These are phyloP conservation scores for Candida vartiovaarae DNA, from an alignment of 805 yeast genomes.

Conservation along the genomic window DNA sequence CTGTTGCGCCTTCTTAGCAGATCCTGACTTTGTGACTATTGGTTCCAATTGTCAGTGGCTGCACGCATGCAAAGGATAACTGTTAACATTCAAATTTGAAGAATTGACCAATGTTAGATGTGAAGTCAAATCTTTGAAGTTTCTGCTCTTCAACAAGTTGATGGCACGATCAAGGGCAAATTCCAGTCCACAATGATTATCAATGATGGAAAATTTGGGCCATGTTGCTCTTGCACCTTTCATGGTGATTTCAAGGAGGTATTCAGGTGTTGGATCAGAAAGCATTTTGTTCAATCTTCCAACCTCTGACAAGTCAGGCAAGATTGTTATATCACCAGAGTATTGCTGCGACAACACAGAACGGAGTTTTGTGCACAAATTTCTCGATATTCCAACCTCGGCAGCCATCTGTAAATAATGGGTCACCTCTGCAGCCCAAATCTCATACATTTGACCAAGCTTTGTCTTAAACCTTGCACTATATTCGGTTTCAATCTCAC, in stretches of 20 bases:
- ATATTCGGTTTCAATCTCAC: conserved; percentile 55
- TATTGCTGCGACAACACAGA: conserved; percentile 81
- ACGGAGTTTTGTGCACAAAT: conserved; percentile 62
- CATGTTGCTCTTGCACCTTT: conserved; percentile 91
- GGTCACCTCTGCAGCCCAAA: conserved; percentile 61
- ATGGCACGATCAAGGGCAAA: conserved; percentile 81
- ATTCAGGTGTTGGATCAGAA: conserved; percentile 76
- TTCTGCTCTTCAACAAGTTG: conserved; percentile 52
- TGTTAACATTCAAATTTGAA: conserved; percentile 7
- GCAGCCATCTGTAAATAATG: conserved; percentile 69
- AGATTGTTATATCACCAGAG: conserved; percentile 88
- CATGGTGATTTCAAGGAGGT: conserved; percentile 57
- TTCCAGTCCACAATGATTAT: conserved; percentile 87
- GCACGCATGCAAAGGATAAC: background rate
- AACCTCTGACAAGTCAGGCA: conserved; percentile 62
- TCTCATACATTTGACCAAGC: conserved; percentile 47
- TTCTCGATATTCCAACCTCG: conserved; percentile 73
- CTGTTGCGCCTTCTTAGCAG: background rate
- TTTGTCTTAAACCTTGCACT: conserved; percentile 47
- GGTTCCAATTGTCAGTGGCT: background rate
- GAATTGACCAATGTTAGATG: conserved; percentile 19
- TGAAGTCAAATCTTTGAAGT: conserved; percentile 33
- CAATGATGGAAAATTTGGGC: conserved; percentile 82
- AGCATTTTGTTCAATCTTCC: conserved; percentile 57
- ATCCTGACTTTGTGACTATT: background rate